These are phyloP conservation scores for Haematococcus sp. DNA, from an alignment of 139 green algal species.

Conservation along the genomic window DNA sequence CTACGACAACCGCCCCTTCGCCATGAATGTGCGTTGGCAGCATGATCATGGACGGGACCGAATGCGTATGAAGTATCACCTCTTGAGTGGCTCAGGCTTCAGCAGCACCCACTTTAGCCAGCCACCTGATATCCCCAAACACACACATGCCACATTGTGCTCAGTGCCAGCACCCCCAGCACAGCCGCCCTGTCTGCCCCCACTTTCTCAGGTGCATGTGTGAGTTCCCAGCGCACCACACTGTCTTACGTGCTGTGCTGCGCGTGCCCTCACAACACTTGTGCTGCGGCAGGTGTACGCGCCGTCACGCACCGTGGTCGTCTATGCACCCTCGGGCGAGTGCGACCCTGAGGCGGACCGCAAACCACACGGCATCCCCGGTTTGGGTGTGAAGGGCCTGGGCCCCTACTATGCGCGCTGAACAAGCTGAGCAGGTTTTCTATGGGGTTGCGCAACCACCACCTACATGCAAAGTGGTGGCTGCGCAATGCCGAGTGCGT, in stretches of 20 bases:
- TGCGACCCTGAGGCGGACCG: conserved; percentile 70
- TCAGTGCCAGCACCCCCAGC: too few species aligned
- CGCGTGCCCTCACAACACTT: too few species aligned
- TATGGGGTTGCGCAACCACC: neutral
- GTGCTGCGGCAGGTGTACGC: conserved; percentile 30
- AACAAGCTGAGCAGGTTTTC: too few species aligned
- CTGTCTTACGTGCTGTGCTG: too few species aligned
- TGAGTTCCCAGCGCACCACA: too few species aligned
- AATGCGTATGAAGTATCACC: too few species aligned
- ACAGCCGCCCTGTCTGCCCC: too few species aligned
- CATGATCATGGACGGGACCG: neutral
- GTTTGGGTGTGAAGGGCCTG: conserved; percentile 78
- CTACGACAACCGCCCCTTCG: conserved; percentile 38
- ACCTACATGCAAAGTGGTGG: neutral
- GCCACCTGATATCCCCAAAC: too few species aligned
- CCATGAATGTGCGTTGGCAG: conserved; percentile 22
- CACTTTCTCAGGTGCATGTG: neutral
- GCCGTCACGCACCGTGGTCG: conserved; percentile 74
- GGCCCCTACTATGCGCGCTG: conserved; percentile 61
- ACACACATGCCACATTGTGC: too few species aligned
- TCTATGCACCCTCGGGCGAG: conserved; percentile 79
- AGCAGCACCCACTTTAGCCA: too few species aligned
- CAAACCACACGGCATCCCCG: conserved; percentile 70
- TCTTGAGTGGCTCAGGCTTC: too few species aligned
- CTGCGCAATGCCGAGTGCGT: neutral